These are phyloP conservation scores for Starmerella bombi DNA, from an alignment of 805 yeast genomes.

Conservation along the genomic window DNA sequence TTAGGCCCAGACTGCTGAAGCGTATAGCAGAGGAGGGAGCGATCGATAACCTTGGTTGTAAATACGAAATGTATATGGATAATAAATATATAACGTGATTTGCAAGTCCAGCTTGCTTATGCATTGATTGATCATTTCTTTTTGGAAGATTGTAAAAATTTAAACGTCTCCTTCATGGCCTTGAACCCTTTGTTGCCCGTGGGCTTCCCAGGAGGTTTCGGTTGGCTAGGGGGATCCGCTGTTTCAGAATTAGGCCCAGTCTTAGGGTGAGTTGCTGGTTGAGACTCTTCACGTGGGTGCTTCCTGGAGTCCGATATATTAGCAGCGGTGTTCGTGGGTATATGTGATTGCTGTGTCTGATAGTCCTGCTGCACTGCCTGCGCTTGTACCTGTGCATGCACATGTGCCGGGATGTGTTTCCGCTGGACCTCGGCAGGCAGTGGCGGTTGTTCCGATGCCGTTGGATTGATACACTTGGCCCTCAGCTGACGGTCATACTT, in stretches of 20 bases:
- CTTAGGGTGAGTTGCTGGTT: no score
- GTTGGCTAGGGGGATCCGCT: neutral
- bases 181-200: constrained; percentile 14
- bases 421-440: neutral
- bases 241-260: neutral
- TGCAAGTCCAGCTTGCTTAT: neutral
- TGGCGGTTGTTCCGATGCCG: neutral
- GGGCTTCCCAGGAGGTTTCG: constrained; percentile 7
- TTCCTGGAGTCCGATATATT: neutral
- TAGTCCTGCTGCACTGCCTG: neutral
- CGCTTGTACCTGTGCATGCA: neutral
- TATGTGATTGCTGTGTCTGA: neutral
- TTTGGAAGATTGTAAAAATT: constrained; percentile 15
- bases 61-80: neutral
- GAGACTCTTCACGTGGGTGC: constrained; percentile 9
- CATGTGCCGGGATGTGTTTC: neutral
- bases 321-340: neutral
- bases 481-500: constrained; percentile 20
- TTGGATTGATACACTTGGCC: neutral
- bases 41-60: no score
- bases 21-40: no score
- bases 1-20: no score
- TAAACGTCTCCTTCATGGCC: constrained; percentile 16
- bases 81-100: neutral
- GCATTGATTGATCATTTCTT: constrained; percentile 8